These are phyloP conservation scores for Hemileccinum impolitum DNA, from an alignment of 768 basidiomycete species.

Conservation along the genomic window DNA sequence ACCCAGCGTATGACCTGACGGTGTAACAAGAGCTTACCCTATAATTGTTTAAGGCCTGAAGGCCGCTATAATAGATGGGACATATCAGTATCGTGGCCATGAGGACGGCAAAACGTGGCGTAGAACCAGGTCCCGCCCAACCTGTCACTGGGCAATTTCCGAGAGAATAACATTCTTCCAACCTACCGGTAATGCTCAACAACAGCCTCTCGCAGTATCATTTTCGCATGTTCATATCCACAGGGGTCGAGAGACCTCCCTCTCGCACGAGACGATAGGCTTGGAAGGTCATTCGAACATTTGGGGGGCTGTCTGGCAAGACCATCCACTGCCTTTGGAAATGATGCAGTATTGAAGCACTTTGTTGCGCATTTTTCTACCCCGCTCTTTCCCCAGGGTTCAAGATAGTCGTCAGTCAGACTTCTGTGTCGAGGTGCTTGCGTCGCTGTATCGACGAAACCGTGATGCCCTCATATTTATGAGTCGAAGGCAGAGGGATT, in stretches of 20 bases:
- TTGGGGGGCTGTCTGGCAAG: not conserved
- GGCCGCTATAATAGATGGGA: slow-evolving; percentile 42
- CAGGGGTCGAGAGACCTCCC: slow-evolving; percentile 53
- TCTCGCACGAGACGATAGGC: not conserved
- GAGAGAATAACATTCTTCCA: not conserved
- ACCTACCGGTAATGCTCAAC: slow-evolving; percentile 76
- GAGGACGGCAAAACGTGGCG: not conserved
- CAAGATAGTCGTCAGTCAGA: not conserved
- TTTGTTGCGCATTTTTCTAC: not conserved
- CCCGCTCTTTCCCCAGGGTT: not conserved
- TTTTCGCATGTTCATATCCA: slow-evolving; percentile 81
- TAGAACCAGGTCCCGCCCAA: not conserved
- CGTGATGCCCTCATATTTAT: not conserved
- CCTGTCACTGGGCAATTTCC: not conserved
- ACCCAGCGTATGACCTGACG: not conserved
- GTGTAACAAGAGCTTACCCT: slow-evolving; percentile 47
- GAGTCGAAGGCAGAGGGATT: not conserved
- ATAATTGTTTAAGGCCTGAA: slow-evolving; percentile 88
- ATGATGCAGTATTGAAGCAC: not conserved
- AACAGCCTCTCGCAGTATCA: slow-evolving; percentile 78
- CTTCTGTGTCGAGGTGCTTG: not conserved
- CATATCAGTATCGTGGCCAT: slow-evolving; percentile 10
- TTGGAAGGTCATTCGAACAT: not conserved
- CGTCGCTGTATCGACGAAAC: not conserved
- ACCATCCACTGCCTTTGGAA: not conserved